These are phyloP conservation scores for Blastobotrys chiropterorum DNA, from an alignment of 805 yeast species.

Conservation along the genomic window DNA sequence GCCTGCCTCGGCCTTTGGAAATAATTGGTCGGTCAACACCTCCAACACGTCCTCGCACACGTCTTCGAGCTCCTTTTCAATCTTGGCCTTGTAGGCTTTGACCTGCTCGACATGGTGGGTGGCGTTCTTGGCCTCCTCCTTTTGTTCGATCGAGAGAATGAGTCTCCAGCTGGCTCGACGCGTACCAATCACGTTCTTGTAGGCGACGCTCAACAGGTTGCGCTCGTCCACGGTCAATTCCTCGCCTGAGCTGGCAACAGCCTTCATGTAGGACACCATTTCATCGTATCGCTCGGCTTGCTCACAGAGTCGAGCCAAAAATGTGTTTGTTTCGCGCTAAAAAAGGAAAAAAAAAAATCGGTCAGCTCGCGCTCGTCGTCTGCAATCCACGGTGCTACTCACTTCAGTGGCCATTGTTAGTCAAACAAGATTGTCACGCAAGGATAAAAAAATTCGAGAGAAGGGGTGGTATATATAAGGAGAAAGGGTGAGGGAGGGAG, in stretches of 20 bases:
- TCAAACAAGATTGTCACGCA: neutral
- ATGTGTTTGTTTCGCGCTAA: conserved; percentile 79
- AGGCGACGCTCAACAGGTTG: conserved; percentile 93
- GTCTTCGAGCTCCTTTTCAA: conserved; percentile 87
- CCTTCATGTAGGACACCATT: conserved; percentile 99
- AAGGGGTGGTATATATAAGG: too few relatives aligned
- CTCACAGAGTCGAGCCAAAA: conserved; percentile 96
- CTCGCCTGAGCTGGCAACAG: conserved; percentile 61
- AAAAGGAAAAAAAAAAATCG: too few relatives aligned
- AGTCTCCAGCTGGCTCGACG: conserved; percentile 99
- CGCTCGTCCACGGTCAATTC: conserved; percentile 98
- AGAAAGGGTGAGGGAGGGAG: too few relatives aligned
- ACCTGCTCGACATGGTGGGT: conserved; percentile 81
- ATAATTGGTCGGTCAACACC: conserved; percentile 83
- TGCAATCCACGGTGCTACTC: neutral
- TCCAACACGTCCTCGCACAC: conserved; percentile 91
- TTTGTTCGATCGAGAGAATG: conserved; percentile 96
- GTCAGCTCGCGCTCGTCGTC: too few relatives aligned
- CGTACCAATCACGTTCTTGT: conserved; percentile 98
- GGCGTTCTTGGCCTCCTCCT: conserved; percentile 97
- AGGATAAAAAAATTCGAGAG: too few relatives aligned
- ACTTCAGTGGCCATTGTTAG: conserved; percentile 10
- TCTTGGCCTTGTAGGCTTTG: conserved; percentile 92
- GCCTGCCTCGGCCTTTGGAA: conserved; percentile 93
- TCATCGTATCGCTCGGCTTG: conserved; percentile 99